phyloP scores from a whole-genome alignment of 1,139 yeast genomes.

The Sugiyamaella sp. region DNA sequence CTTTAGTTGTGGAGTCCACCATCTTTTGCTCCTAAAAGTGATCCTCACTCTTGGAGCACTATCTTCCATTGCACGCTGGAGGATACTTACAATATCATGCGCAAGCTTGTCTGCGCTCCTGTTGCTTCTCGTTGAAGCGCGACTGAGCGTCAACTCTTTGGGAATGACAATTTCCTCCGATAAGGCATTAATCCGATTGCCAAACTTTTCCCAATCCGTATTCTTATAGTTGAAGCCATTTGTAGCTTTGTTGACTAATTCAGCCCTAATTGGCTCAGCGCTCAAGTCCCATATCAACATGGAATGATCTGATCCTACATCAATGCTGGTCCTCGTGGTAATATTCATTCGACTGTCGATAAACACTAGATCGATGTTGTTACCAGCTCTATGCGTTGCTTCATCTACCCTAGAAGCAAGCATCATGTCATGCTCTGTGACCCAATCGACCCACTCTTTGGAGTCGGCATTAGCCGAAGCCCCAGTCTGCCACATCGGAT shows the following conservation, averaged over 20 bases:
- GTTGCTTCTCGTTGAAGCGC: neutral
- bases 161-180: neutral
- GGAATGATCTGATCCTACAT: neutral
- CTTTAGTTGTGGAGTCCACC: neutral
- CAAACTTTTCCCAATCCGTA: neutral
- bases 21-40: neutral
- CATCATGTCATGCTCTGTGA: neutral
- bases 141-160: neutral
- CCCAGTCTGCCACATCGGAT: neutral
- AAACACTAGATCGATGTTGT: neutral
- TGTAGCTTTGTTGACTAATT: neutral
- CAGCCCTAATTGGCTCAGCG: neutral
- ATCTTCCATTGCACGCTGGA: neutral
- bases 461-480: neutral
- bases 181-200: neutral
- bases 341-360: neutral
- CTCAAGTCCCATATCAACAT: neutral
- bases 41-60: neutral
- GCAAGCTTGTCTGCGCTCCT: neutral
- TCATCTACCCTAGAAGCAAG: neutral
- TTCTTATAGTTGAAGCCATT: neutral
- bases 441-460: neutral
- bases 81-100: neutral
- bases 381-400: neutral
- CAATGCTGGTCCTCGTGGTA: neutral